Evolutionary conservation across 495 filamentous ascomycete species (phyloP).

Genomic region (Aspergillus saccharolyticus): DNA sequence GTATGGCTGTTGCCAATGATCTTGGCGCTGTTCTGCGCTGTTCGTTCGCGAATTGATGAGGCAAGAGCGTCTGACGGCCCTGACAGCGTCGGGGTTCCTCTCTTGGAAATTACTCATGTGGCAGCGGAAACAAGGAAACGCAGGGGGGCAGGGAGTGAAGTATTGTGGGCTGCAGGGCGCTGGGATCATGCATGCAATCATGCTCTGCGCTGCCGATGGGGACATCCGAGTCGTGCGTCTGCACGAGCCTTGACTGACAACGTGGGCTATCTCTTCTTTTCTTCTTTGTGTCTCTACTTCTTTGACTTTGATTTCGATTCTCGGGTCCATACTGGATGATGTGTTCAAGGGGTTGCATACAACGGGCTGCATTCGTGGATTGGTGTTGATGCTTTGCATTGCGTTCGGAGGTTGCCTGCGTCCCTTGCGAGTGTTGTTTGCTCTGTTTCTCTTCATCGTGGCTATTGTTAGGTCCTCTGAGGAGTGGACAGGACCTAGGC

Average conservation of each 20-base stretch:
- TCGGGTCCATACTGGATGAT: constrained; percentile 8
- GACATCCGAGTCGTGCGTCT: too few relatives aligned
- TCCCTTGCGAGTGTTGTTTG: constrained; percentile 2
- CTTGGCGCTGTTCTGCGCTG: constrained; percentile 14
- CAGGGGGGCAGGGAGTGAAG: not conserved
- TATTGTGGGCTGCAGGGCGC: not conserved
- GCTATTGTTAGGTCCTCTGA: constrained; percentile 3
- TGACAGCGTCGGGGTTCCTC: not conserved
- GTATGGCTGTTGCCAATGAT: constrained; percentile 19
- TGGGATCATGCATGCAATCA: not conserved
- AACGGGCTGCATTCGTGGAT: constrained; percentile 16
- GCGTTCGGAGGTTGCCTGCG: constrained; percentile 10
- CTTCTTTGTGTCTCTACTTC: constrained; percentile 2
- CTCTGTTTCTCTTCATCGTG: constrained; percentile 4
- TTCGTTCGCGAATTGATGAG: not conserved
- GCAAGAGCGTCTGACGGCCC: not conserved
- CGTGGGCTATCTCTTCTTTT: not conserved
- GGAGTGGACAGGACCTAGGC: not conserved
- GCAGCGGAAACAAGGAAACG: not conserved
- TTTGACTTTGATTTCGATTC: constrained; percentile 7
- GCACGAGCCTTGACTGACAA: not conserved
- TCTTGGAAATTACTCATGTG: not conserved
- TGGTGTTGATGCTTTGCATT: constrained; percentile 9
- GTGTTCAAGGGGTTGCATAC: constrained; percentile 17
- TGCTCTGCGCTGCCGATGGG: too few relatives aligned